These are phyloP conservation scores for Luffa acutangula DNA, from an alignment of 306 rosid genomes.

Conservation along the genomic window DNA sequence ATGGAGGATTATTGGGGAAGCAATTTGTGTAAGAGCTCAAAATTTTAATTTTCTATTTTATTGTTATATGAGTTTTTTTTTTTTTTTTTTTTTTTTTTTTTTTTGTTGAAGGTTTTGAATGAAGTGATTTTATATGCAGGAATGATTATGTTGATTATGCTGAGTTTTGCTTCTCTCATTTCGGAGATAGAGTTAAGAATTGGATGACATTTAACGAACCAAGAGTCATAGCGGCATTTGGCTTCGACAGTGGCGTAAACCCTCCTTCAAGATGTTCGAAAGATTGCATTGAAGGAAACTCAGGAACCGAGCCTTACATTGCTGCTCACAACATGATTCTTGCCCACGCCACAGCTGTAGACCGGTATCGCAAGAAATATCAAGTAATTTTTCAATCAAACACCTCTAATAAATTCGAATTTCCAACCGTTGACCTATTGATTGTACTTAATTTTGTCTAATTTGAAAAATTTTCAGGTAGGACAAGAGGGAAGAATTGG, in stretches of 20 bases:
- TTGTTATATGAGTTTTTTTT: too few species aligned
- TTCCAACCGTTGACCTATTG: too few species aligned
- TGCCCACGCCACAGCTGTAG: conserved; percentile 72
- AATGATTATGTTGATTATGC: conserved; percentile 75
- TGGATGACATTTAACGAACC: conserved; percentile 97
- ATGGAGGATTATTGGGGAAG: conserved; percentile 50
- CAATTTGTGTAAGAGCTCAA: conserved; percentile 82
- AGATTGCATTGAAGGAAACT: conserved; percentile 62
- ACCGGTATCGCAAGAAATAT: conserved; percentile 57
- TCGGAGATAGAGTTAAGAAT: conserved; percentile 87
- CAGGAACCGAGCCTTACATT: conserved; percentile 74
- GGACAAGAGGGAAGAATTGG: conserved; percentile 69
- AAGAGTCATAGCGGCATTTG: conserved; percentile 76
- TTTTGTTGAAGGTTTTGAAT: too few species aligned
- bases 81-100: too few species aligned
- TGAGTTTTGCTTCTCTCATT: conserved; percentile 75
- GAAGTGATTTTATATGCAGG: conserved; percentile 35
- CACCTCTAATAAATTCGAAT: background rate
- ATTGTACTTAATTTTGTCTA: too few species aligned
- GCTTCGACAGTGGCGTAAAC: conserved; percentile 60
- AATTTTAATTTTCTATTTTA: too few species aligned
- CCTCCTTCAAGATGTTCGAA: conserved; percentile 91
- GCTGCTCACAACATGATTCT: conserved; percentile 69
- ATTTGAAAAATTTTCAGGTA: conserved; percentile 20
- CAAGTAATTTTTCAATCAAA: conserved; percentile 40